Conservation (phyloP, 345 rosid species). For the Euphorbia peplus region DNA sequence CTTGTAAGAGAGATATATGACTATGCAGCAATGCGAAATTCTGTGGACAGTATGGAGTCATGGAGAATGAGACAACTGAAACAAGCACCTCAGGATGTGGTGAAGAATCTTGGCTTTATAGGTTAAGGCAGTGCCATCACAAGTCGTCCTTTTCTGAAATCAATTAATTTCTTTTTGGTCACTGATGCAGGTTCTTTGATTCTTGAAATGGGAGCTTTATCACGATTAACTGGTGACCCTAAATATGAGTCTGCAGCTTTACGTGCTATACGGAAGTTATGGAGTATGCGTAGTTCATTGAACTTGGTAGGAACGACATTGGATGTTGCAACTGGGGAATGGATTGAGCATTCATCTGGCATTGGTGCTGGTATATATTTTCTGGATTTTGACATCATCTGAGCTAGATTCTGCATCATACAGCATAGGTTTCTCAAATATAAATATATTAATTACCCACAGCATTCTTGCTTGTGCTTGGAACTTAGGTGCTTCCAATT, state of each 20-base stretch:
- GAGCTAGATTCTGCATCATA: slow-evolving; percentile 1
- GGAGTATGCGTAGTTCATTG: slow-evolving; percentile 95
- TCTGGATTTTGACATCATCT: slow-evolving; percentile 11
- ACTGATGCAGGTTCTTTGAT: slow-evolving; percentile 68
- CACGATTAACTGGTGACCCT: slow-evolving; percentile 86
- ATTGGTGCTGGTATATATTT: slow-evolving; percentile 84
- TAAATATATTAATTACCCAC: neutral
- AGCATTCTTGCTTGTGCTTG: neutral
- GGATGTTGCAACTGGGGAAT: slow-evolving; percentile 74
- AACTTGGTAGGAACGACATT: slow-evolving; percentile 85
- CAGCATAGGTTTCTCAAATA: slow-evolving; percentile 8
- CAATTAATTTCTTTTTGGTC: slow-evolving; percentile 16
- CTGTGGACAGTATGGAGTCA: slow-evolving; percentile 82
- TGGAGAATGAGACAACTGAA: slow-evolving; percentile 78
- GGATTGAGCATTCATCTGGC: slow-evolving; percentile 90
- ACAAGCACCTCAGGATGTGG: slow-evolving; percentile 99
- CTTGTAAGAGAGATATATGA: slow-evolving; percentile 48
- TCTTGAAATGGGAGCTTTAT: slow-evolving; percentile 96
- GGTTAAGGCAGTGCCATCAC: slow-evolving; percentile 5
- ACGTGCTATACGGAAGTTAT: slow-evolving; percentile 82
- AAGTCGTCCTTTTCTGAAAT: slow-evolving; percentile 21
- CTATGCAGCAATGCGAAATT: slow-evolving; percentile 48
- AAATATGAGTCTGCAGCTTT: slow-evolving; percentile 80
- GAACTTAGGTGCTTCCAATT: slow-evolving; percentile 1
- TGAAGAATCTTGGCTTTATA: slow-evolving; percentile 34